Percentiles rank a stretch among this genome's conserved stretches.
These are phyloP conservation scores for Ceratocystis variospora DNA, from an alignment of 2,329 filamentous ascomycete genomes.

Conservation along the genomic window DNA sequence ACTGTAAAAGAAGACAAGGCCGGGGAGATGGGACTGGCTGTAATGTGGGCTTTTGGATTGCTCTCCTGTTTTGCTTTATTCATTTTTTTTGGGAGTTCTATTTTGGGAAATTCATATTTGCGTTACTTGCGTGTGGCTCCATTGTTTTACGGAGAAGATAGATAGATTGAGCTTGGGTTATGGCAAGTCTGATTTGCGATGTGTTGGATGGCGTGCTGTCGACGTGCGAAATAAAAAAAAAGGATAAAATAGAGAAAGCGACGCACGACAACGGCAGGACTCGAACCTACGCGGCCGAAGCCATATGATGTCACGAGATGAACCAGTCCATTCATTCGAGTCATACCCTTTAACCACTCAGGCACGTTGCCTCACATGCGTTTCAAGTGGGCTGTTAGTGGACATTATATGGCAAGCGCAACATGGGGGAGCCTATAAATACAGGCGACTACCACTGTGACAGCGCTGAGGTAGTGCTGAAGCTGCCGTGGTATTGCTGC, in stretches of 20 bases:
- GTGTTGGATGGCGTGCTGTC: background rate
- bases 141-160: background rate
- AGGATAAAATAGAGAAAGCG: background rate
- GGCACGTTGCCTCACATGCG: constrained; percentile 14
- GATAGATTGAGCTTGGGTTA: background rate
- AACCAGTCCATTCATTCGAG: constrained; percentile 13
- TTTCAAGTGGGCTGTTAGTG: background rate
- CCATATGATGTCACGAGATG: constrained; percentile 15
- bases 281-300: constrained; percentile 18
- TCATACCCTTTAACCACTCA: constrained; percentile 19
- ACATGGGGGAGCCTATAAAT: no score
- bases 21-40: no score
- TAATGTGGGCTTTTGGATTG: background rate
- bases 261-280: constrained; percentile 16
- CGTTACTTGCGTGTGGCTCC: background rate
- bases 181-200: background rate
- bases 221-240: background rate
- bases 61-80: background rate
- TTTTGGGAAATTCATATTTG: constrained; percentile 3
- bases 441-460: no score
- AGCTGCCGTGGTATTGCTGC: no score
- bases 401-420: background rate
- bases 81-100: background rate
- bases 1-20: background rate
- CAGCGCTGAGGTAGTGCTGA: no score